Base-by-base conservation (phyloP, 2,329 filamentous ascomycete species). In the Penicillium sp. region DNA sequence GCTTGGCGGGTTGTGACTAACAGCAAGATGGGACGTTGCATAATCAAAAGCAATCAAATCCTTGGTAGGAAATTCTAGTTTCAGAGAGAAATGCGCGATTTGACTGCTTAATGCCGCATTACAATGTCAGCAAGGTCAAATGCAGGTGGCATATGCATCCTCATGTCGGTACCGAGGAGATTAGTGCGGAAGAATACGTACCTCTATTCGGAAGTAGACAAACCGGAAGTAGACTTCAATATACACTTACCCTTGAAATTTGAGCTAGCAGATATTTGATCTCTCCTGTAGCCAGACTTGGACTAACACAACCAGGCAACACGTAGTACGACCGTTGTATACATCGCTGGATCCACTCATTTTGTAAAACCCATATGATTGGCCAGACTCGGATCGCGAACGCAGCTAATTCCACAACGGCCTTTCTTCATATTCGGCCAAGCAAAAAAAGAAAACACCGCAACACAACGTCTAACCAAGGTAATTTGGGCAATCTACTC, bases 331-430 rank as follows among this genome's bases (percentile, higher is more conserved):
- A n/a, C 39, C 11, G 13, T 47, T 51, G 34, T 29, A 45, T 41
- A 47, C 41, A 53, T 49, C 7, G 27, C 43, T 29, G 30, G 47
- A 18, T 40, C 51, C 55, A 50, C 44, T 41, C 34, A 18, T 30
- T 39, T 16, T 18, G 18, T 43, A 18, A 18, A 43, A 14, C 4
- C 41, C 39, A 14, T 3, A 7, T 61, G 54, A 61, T 64, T 64
- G 56, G 61, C 45, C 39, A 43, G 16, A 47, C 27, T 34, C 40
- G 51, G 55, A 56, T 56, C 45, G 36, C 39, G 27, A 51, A 47
- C 55, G 51, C 47, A 58, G 44, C 46, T 44, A 58, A 57, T 58
- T 59, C 53, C 53, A 41, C 57, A 41, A 49, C 35, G 34, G 38
- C 19, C 6, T 39, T 46, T 23, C 39, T 44, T 34, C 30, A 43